Evolutionary conservation across 1,284 basidiomycete species (phyloP), one percentile per base, ranked within the genome.

Genomic region (Jaminaea rosea): DNA sequence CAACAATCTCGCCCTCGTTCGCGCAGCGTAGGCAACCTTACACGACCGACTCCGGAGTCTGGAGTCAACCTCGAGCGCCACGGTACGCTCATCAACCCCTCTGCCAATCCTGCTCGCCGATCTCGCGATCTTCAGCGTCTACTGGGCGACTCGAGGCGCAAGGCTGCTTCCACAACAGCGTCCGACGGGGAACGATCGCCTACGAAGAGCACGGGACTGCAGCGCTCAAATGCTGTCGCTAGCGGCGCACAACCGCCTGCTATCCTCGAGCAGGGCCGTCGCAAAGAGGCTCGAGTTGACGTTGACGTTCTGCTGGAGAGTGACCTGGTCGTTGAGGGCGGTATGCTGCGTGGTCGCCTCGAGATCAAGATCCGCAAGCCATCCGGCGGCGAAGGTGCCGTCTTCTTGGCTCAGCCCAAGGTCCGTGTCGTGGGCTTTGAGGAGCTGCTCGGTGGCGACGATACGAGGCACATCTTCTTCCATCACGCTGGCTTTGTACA

Each of bases 401-500:
- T 28, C n/a, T 74, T 93, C 3, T 77, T 94, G 5, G 84, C 84
- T 24, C 83, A 81, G 47, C 88, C 84, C 4, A 93, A 91, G 76
- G 76, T 93, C 29, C 80, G 89, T 34, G 79, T 93, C 13, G 80
- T 94, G 46, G 91, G 91, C 0, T 93, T 90, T 67, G 91, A 94
- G 76, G 34, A 26, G n/a, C 46, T 32, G 28, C 79, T 87, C 46
- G 78, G 82, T 0, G 78, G 80, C 32, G 78, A 80, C 54, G 78
- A 81, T 49, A 77, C 81, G 2, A 79, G 85, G n/a, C 84, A 88
- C 72, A 84, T 86, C 17, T 93, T 96, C 76, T 91, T 88, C 74
- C 87, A 90, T 63, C 83, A 83, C 63, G 82, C 85, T 4, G 79
- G 82, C 15, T 76, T 79, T 10, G 78, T 94, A 17, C 64, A 73